Evolutionary conservation across 1,139 yeast genomes (phyloP), one percentile per base, ranked within the genome.

Genomic region (Taiozyma sp.): DNA sequence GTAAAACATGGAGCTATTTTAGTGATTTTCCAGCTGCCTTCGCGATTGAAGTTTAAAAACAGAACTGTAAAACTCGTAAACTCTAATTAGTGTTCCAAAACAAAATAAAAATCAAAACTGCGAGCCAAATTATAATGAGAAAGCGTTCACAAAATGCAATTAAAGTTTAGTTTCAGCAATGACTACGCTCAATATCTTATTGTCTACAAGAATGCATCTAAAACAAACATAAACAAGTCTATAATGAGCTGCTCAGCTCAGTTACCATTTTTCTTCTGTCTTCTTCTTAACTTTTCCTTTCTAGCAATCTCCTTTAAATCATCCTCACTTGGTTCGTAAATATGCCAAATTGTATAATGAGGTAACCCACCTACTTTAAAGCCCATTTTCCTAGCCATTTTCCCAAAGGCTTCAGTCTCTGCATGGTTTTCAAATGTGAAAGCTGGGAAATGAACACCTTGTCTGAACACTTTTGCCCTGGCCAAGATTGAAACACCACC

Each of bases 371-470:
- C 89, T 34, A 90, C 96, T 53, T 73, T 73, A 66, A 80, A 87
- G 4, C 95, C 95, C 87, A 89, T 87, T 51, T 76, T 74, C 60
- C 79, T 86, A 40, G 92, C 85, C 90, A 90, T 79, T 64, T 88
- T 89, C 47, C 96, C 97, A 70, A 89, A 89, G 0, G 95, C 96
- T 67, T 90, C 95, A 3, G 96, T 90, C 66, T 89, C 97, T 0
- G 96, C 96, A 66, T 90, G 97, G 64, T 88, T 89, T 66, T 84
- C 80, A 66, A 88, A 89, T 3, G 96, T 84, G 64, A 87, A 89
- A 3, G 96, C 96, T 10, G 96, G 96, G 74, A 89, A 89, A 65
- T 86, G 87, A 29, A 85, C 87, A 44, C 97, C 97, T 54, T 80
- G 80, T 58, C 95, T 76, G 66, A 89, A 89, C n/a, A 87, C 81